These are phyloP conservation scores for Datisca glomerata DNA, from an alignment of 306 rosid genomes.

Conservation along the genomic window DNA sequence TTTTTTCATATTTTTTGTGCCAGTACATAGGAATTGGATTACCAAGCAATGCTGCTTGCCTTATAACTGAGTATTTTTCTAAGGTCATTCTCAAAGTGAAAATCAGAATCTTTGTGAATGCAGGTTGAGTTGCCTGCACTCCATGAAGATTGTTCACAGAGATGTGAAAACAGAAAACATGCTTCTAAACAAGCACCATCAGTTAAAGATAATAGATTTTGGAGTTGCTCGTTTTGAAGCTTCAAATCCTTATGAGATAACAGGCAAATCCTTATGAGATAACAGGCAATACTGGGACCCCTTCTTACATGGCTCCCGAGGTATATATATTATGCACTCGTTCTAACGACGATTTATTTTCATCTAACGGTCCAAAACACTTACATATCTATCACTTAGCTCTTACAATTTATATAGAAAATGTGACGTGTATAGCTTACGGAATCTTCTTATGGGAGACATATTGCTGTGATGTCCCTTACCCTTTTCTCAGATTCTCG, in stretches of 20 bases:
- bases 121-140: constrained; percentile 83
- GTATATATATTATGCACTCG: constrained; percentile 25
- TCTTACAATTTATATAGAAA: constrained; percentile 38
- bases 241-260: constrained; percentile 89
- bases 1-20: constrained; percentile 11
- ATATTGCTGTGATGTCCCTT: constrained; percentile 89
- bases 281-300: constrained; percentile 90
- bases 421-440: constrained; percentile 76
- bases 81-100: constrained; percentile 26
- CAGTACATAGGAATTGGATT: constrained; percentile 82
- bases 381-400: constrained; percentile 16
- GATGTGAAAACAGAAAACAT: constrained; percentile 90
- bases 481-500: constrained; percentile 83
- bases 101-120: constrained; percentile 2
- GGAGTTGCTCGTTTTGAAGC: constrained; percentile 95
- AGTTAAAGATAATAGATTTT: constrained; percentile 71
- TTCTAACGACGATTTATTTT: background rate
- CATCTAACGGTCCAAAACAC: too few species aligned
- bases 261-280: constrained; percentile 93
- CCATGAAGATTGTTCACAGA: constrained; percentile 68
- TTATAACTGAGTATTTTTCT: constrained; percentile 81
- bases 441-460: constrained; percentile 92
- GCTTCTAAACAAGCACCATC: constrained; percentile 80
- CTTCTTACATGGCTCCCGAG: constrained; percentile 93
- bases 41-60: constrained; percentile 82